These are phyloP conservation scores for Fraxinus sp. DNA, from an alignment of 305 asterid genomes.

Conservation along the genomic window DNA sequence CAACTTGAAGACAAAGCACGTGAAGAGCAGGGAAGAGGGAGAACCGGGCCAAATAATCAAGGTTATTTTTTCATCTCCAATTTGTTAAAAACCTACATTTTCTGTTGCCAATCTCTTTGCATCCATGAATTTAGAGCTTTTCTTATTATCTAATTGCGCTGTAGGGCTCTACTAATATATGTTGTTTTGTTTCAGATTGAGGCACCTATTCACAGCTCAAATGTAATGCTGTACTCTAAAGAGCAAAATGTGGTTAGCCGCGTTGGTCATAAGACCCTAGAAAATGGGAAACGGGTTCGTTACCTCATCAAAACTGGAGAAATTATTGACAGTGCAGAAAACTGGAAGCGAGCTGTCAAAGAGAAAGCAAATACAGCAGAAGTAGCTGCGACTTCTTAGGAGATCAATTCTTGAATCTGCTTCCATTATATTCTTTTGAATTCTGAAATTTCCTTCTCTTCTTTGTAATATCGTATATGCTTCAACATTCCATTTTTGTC, in stretches of 20 bases:
- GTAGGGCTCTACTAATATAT: not conserved
- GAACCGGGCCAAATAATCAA: conserved; percentile 86
- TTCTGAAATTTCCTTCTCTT: not conserved
- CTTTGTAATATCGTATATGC: not conserved
- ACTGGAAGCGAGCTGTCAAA: conserved; percentile 66
- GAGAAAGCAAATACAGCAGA: conserved; percentile 59
- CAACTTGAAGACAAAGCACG: conserved; percentile 94
- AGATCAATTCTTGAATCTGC: conserved; percentile 27
- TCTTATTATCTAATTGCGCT: not conserved
- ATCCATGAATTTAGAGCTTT: not conserved
- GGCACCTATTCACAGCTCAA: conserved; percentile 95
- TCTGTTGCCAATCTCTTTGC: not conserved
- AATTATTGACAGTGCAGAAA: conserved; percentile 80
- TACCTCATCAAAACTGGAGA: conserved; percentile 92
- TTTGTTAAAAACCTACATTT: not conserved
- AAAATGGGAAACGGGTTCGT: conserved; percentile 76
- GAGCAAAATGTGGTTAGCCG: conserved; percentile 76
- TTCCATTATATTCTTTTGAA: conserved; percentile 11
- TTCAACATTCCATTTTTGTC: conserved; percentile 4
- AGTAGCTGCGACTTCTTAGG: conserved; percentile 55
- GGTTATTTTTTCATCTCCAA: conserved; percentile 41
- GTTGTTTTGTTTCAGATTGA: conserved; percentile 57
- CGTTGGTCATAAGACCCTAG: conserved; percentile 85
- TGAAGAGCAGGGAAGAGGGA: conserved; percentile 73
- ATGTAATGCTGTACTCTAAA: conserved; percentile 93